These are phyloP conservation scores for Chenopodium suecicum DNA, from an alignment of 148 eudicot species.

Conservation along the genomic window DNA sequence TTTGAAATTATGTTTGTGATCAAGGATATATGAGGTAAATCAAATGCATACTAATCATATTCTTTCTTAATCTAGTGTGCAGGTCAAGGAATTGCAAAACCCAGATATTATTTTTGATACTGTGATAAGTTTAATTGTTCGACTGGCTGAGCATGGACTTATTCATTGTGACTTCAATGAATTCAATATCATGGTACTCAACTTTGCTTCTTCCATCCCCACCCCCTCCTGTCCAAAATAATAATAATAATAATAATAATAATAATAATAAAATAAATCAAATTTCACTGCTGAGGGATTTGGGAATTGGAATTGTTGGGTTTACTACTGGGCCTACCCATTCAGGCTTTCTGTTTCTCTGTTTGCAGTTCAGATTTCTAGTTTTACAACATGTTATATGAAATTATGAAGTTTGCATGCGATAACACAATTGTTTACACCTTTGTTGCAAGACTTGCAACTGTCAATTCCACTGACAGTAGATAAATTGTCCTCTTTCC, in stretches of 20 bases:
- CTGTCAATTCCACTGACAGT: background rate
- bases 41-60: background rate
- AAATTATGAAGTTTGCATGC: background rate
- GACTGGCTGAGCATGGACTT: conserved; percentile 94
- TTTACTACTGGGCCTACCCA: background rate
- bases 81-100: conserved; percentile 86
- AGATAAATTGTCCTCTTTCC: background rate
- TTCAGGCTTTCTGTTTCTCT: background rate
- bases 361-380: background rate
- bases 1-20: background rate
- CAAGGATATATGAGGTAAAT: background rate
- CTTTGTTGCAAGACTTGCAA: background rate
- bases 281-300: no score
- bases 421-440: background rate
- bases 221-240: background rate
- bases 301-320: background rate
- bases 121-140: conserved; percentile 64
- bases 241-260: no score
- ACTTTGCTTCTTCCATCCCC: background rate
- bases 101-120: conserved; percentile 79
- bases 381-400: no score
- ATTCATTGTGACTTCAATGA: conserved; percentile 98
- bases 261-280: no score
- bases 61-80: conserved; percentile 51
- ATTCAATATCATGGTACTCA: conserved; percentile 84